These are phyloP conservation scores for Wickerhamomyces alni DNA, from an alignment of 805 yeast species.

Conservation along the genomic window DNA sequence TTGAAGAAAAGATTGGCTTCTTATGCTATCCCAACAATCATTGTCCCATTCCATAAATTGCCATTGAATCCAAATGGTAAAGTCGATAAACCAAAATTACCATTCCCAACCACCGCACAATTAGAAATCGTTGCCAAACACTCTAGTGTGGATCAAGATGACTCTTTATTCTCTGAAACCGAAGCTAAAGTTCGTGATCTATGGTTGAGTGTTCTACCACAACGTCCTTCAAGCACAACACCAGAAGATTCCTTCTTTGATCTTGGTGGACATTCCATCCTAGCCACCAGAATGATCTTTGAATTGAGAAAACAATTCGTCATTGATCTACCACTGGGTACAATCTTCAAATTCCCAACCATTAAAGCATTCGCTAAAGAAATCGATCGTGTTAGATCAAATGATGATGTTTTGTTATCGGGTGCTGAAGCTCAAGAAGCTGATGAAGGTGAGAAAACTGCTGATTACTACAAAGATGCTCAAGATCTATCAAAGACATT, in stretches of 20 bases:
- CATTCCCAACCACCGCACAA: slow-evolving; percentile 89
- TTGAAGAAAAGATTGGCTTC: slow-evolving; percentile 85
- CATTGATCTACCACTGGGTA: slow-evolving; percentile 83
- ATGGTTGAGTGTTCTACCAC: slow-evolving; percentile 85
- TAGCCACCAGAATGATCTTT: slow-evolving; percentile 96
- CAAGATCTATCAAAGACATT: slow-evolving; percentile 35
- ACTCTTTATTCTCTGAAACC: slow-evolving; percentile 50
- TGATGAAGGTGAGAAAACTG: slow-evolving; percentile 26
- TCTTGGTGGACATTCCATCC: slow-evolving; percentile 94
- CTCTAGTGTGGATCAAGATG: slow-evolving; percentile 34
- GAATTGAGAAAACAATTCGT: slow-evolving; percentile 73
- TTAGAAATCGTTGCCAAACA: slow-evolving; percentile 66
- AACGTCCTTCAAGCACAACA: slow-evolving; percentile 69
- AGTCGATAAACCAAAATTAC: slow-evolving; percentile 94
- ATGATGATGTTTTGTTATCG: slow-evolving; percentile 41
- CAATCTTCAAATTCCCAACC: slow-evolving; percentile 86
- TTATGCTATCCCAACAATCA: slow-evolving; percentile 88
- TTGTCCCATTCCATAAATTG: slow-evolving; percentile 78
- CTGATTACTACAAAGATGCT: slow-evolving; percentile 73
- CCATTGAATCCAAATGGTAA: slow-evolving; percentile 98
- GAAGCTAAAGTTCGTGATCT: slow-evolving; percentile 71
- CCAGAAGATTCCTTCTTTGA: slow-evolving; percentile 91
- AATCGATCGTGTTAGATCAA: slow-evolving; percentile 50
- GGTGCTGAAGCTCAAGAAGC: slow-evolving; percentile 20
- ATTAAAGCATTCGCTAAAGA: slow-evolving; percentile 71